Conservation (phyloP, 768 basidiomycete genomes). For the Rhodotorula toruloides region DNA sequence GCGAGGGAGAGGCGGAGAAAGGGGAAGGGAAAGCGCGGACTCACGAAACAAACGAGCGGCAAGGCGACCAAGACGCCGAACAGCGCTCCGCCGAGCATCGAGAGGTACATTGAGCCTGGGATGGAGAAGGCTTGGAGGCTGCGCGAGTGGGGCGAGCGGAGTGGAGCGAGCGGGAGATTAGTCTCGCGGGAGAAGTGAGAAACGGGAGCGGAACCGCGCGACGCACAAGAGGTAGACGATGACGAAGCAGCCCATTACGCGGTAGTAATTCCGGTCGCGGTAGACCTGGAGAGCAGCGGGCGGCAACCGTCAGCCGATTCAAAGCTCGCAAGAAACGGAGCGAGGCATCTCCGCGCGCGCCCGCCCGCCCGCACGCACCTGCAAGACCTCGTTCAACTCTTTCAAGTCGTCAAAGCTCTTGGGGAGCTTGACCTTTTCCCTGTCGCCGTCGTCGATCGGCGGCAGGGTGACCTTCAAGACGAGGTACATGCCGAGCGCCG, state of each 20-base stretch:
- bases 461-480: slow-evolving; percentile 61
- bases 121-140: slow-evolving; percentile 95
- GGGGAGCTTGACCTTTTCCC: slow-evolving; percentile 69
- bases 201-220: too few species aligned
- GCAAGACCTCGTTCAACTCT: slow-evolving; percentile 70
- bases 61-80: slow-evolving; percentile 85
- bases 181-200: too few species aligned
- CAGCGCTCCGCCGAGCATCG: slow-evolving; percentile 78
- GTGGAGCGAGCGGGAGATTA: not conserved
- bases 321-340: not conserved
- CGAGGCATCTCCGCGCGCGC: not conserved
- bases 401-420: slow-evolving; percentile 83
- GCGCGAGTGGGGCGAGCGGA: not conserved
- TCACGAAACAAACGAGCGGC: slow-evolving; percentile 74
- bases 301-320: not conserved
- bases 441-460: slow-evolving; percentile 59
- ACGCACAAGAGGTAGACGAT: slow-evolving; percentile 87
- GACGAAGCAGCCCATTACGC: slow-evolving; percentile 81
- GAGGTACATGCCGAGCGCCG: slow-evolving; percentile 65
- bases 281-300: slow-evolving; percentile 57
- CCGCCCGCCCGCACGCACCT: slow-evolving; percentile 45
- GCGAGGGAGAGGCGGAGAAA: not conserved
- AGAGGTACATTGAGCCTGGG: slow-evolving; percentile 52
- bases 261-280: slow-evolving; percentile 74
- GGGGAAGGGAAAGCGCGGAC: slow-evolving; percentile 28